Base-by-base conservation (phyloP, 2,329 filamentous ascomycete species). In the Chaetomium sp. region DNA sequence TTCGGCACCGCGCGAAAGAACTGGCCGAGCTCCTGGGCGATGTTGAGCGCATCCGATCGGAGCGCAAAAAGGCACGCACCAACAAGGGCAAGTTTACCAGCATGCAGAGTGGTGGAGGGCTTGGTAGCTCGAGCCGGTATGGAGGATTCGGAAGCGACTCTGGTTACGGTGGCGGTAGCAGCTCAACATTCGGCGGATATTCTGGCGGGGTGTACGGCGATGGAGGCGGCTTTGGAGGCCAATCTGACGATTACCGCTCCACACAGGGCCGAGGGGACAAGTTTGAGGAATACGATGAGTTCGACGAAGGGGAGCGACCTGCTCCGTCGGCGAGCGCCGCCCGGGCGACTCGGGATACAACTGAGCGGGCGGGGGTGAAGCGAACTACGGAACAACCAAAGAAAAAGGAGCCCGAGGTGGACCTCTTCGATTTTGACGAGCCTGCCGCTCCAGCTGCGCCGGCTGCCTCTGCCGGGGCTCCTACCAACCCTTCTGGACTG, bases 241-340 rank as follows among this genome's bases (percentile, higher is more conserved):
- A 92, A 73, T 77, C 83, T 23, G 86, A 83, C 70, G 90, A 92
- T 59, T 96, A 90, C 78, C 84, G 87, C 65, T 88, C 91, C 70
- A 78, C 82, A 25, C 80, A 86, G 65, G 82, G 81, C 71, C 81
- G 88, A 64, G 81, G 83, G 62, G 93, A 96, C 69, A 86, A 89
- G 69, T 99, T 97, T 71, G 94, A 98, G 71, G 95, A 97, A 78
- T 99, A 99, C 73, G 93, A 99, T 74, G 95, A 99, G 78, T 94
- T 90, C 73, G 94, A 98, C 63, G 95, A 97, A 72, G 92, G 84
- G 49, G 78, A 82, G 38, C 74, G 78, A 61, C 80, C 80, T 27
- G 62, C 71, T 4, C 72, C 76, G 1, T 72, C 76, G 57, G 76
- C 82, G 59, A 80, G 85, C 65, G 78, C 85, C 27, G 79, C 81